Evolutionary conservation across 805 yeast genomes (phyloP).

Genomic region (Ogataea henricii): DNA sequence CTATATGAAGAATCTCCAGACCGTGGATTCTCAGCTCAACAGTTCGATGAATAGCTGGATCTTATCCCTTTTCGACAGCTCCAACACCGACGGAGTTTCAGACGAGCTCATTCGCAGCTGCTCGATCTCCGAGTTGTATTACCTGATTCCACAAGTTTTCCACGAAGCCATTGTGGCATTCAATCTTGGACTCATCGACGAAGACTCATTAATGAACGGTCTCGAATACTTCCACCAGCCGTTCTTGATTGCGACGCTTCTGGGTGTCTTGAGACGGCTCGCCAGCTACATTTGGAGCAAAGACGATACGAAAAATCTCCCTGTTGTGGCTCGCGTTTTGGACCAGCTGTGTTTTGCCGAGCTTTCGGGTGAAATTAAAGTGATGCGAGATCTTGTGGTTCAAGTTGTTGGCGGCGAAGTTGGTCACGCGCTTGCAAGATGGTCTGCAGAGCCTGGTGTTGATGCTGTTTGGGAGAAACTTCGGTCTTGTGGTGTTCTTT

Average conservation of each 20-base stretch:
- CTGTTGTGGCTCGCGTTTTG: constrained; percentile 20
- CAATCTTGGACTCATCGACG: constrained; percentile 53
- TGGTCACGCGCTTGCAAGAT: constrained; percentile 5
- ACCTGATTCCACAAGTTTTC: constrained; percentile 70
- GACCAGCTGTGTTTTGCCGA: constrained; percentile 23
- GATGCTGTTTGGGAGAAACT: constrained; percentile 17
- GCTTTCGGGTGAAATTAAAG: constrained; percentile 23
- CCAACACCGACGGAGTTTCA: constrained; percentile 68
- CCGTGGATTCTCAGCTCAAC: constrained; percentile 27
- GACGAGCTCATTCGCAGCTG: constrained; percentile 76
- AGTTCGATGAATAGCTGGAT: constrained; percentile 68
- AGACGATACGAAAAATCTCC: constrained; percentile 9
- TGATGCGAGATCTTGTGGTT: constrained; percentile 21
- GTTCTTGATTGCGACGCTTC: constrained; percentile 59
- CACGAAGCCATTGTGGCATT: constrained; percentile 70
- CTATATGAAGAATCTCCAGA: constrained; percentile 19
- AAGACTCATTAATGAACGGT: constrained; percentile 69
- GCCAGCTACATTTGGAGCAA: constrained; percentile 22
- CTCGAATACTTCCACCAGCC: constrained; percentile 86
- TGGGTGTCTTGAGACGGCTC: constrained; percentile 42
- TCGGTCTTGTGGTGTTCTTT: constrained; percentile 5
- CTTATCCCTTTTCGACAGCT: constrained; percentile 65
- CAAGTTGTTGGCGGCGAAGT: constrained; percentile 21
- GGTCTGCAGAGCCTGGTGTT: constrained; percentile 9
- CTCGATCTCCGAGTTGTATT: constrained; percentile 64